Base-by-base conservation (phyloP, 2,329 filamentous ascomycete genomes). In the Aspergillus amoenus region DNA sequence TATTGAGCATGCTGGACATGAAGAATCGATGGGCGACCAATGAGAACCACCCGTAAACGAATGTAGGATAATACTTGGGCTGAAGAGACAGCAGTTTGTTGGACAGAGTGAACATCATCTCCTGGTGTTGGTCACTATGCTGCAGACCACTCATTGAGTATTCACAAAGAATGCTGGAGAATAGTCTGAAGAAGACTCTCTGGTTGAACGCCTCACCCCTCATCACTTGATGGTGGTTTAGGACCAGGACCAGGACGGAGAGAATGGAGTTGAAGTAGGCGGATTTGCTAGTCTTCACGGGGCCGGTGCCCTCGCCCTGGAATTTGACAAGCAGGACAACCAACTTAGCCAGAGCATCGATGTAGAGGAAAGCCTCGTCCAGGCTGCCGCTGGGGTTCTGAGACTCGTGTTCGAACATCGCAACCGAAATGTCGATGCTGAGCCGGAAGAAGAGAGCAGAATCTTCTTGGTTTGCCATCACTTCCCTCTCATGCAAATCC, bases 111-210 rank as follows among this genome's bases (percentile, higher is more conserved):
- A 91, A 75, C 64, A 91, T 82, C 66, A 96, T 85, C 30, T 88
- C 84, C 61, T 85, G 84, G 64, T 91, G 88, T 18, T 82, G 74
- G 54, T 87, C 80, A 45, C 81, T 72, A 34, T 88, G 70, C 56
- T 87, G 81, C 59, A 86, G 81, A 12, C 82, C 82, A 47, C 84
- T 78, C 46, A 78, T 70, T 27, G 84, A 81, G 55, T 93, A 82
- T 65, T 94, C 88, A 72, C 89, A 90, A 4, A 99, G 81, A 47
- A 97, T 82, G 67, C 89, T 84, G 0, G 91, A 93, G 70, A 97
- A 89, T 42, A 99, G 82, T 45, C 93, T 87, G 83, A 93, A 94
- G 80, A 97, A 97, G 30, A 95, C 87, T 60, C 91, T 88, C 69
- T 93, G 89, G 67, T 91, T 93, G 78, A 96, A 93, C 40, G 82